phyloP scores from a whole-genome alignment of 306 rosid genomes.

The Purshia tridentata region DNA sequence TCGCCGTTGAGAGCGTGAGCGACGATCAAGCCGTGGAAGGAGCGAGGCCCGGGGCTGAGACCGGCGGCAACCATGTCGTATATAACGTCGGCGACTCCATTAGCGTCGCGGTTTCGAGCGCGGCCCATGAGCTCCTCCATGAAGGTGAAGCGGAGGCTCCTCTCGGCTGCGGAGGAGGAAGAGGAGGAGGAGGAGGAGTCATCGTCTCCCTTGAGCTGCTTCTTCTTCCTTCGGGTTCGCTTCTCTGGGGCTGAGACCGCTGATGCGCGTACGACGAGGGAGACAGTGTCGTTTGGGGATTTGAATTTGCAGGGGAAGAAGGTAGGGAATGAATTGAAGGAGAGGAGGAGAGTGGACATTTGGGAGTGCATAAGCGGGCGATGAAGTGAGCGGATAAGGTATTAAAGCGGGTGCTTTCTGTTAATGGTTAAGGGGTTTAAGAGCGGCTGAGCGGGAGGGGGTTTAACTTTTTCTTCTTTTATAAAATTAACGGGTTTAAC shows the following conservation, averaged over 20 bases:
- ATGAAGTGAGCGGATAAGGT: slow-evolving; percentile 24
- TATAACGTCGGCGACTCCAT: slow-evolving; percentile 67
- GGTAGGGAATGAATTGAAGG: not conserved
- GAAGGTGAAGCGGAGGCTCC: slow-evolving; percentile 74
- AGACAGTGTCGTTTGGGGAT: slow-evolving; percentile 19
- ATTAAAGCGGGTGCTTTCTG: not conserved
- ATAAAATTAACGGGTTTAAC: not conserved
- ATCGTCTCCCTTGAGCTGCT: slow-evolving; percentile 52
- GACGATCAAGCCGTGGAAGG: slow-evolving; percentile 83
- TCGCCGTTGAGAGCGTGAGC: slow-evolving; percentile 71
- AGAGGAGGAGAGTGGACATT: slow-evolving; percentile 28
- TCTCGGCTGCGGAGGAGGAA: slow-evolving; percentile 50
- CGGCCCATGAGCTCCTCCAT: slow-evolving; percentile 97
- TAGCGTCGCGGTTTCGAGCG: slow-evolving; percentile 63
- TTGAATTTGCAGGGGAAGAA: slow-evolving; percentile 20
- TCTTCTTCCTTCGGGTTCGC: slow-evolving; percentile 57
- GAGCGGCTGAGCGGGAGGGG: slow-evolving; percentile 11
- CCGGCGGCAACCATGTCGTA: slow-evolving; percentile 98
- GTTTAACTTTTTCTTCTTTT: not conserved
- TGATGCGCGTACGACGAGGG: slow-evolving; percentile 38
- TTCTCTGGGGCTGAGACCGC: slow-evolving; percentile 58
- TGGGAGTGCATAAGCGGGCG: not conserved
- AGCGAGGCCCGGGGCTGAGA: slow-evolving; percentile 84
- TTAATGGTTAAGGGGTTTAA: not conserved
- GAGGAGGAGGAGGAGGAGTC: slow-evolving; percentile 21